Evolutionary conservation across 495 filamentous ascomycete species (phyloP).

Genomic region (Xanthoparmelia taractica): DNA sequence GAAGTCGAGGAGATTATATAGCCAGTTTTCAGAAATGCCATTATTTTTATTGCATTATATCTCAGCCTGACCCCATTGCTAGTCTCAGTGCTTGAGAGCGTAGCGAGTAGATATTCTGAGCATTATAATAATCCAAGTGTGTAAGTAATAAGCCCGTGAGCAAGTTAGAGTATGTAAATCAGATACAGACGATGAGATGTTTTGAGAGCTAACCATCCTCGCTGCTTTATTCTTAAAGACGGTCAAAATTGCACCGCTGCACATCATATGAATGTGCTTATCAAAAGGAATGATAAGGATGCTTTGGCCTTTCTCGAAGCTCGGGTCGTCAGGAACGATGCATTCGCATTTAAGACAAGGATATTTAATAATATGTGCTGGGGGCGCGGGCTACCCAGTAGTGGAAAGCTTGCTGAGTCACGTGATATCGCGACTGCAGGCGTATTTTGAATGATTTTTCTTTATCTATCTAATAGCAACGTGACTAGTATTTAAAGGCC

Average conservation of each 20-base stretch:
- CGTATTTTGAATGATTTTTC: too few species aligned
- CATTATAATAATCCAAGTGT: background rate
- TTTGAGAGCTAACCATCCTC: background rate
- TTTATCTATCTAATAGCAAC: too few species aligned
- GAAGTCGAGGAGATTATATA: background rate
- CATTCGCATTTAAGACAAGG: background rate
- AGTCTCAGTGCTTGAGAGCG: background rate
- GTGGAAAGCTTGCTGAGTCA: too few species aligned
- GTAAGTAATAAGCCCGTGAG: background rate
- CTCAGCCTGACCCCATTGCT: background rate
- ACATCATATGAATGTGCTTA: background rate
- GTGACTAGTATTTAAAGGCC: too few species aligned
- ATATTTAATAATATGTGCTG: too few species aligned
- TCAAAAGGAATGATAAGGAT: background rate
- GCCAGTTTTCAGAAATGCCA: background rate
- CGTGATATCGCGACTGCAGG: too few species aligned
- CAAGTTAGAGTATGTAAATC: background rate
- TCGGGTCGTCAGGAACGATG: background rate
- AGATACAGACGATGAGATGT: too few species aligned
- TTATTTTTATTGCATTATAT: conserved; percentile 4
- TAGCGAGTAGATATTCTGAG: background rate
- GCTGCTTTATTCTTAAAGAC: too few species aligned
- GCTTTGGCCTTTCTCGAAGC: background rate
- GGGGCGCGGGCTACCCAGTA: too few species aligned
- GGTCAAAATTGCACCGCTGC: too few species aligned